Evolutionary conservation across 805 yeast genomes (phyloP).

Genomic region (Candida oleophila): DNA sequence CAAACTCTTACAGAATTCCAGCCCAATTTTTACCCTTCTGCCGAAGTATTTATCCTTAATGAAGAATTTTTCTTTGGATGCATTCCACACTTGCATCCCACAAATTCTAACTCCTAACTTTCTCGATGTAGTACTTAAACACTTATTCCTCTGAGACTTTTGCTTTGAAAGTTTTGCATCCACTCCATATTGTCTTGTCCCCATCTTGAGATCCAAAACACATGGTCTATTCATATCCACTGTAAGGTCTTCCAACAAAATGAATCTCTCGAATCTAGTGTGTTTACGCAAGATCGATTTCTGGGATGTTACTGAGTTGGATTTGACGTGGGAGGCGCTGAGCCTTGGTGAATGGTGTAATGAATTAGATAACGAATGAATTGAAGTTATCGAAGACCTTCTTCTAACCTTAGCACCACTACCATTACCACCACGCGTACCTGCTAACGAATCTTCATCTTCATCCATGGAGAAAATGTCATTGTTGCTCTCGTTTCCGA

Average conservation of each 20-base stretch:
- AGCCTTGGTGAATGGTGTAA: neutral
- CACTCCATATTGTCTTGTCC: slow-evolving; percentile 97
- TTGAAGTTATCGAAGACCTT: slow-evolving; percentile 6
- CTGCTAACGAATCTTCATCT: slow-evolving; percentile 18
- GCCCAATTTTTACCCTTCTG: slow-evolving; percentile 66
- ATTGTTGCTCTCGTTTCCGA: slow-evolving; percentile 16
- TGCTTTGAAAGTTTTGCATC: slow-evolving; percentile 76
- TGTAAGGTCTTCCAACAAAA: slow-evolving; percentile 87
- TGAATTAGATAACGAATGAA: neutral
- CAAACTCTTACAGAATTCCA: slow-evolving; percentile 73
- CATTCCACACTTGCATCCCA: slow-evolving; percentile 87
- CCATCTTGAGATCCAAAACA: slow-evolving; percentile 95
- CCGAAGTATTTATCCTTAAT: slow-evolving; percentile 93
- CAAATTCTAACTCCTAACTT: slow-evolving; percentile 88
- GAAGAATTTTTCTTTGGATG: slow-evolving; percentile 43
- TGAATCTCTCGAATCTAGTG: slow-evolving; percentile 74
- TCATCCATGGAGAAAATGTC: slow-evolving; percentile 49
- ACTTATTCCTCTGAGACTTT: slow-evolving; percentile 76
- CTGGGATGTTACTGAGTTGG: slow-evolving; percentile 3
- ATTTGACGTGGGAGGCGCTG: neutral
- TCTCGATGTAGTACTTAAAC: slow-evolving; percentile 77
- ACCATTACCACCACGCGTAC: slow-evolving; percentile 8
- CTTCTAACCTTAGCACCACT: slow-evolving; percentile 10
- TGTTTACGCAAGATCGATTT: slow-evolving; percentile 31
- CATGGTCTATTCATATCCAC: slow-evolving; percentile 81